These are phyloP conservation scores for Neurospora terricola DNA, from an alignment of 495 filamentous ascomycete genomes.

Conservation along the genomic window DNA sequence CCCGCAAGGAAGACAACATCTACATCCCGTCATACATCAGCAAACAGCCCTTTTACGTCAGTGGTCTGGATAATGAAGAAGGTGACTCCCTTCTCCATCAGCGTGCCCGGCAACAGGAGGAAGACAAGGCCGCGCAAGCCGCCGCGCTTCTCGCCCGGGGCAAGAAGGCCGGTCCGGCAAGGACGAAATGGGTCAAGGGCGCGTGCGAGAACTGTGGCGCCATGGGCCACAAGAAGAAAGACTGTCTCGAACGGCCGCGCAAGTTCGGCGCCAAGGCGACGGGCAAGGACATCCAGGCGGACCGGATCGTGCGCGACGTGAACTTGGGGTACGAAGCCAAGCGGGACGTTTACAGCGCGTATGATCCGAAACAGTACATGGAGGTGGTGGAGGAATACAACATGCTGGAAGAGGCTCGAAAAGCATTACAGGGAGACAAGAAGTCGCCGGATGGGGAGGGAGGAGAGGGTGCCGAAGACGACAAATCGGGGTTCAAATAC, in stretches of 20 bases:
- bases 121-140: conserved; percentile 77
- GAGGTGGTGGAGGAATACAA: conserved; percentile 81
- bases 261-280: conserved; percentile 90
- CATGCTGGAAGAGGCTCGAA: conserved; percentile 71
- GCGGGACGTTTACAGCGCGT: conserved; percentile 94
- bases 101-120: conserved; percentile 59
- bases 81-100: conserved; percentile 96
- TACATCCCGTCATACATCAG: conserved; percentile 98
- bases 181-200: conserved; percentile 95
- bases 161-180: conserved; percentile 66
- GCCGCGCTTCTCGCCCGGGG: conserved; percentile 41
- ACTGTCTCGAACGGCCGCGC: conserved; percentile 81
- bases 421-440: not conserved
- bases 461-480: conserved; percentile 37
- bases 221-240: conserved; percentile 90
- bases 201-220: conserved; percentile 97
- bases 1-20: conserved; percentile 81
- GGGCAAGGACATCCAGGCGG: conserved; percentile 84
- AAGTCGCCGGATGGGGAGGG: conserved; percentile 34
- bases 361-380: conserved; percentile 78
- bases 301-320: conserved; percentile 79
- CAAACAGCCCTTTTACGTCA: conserved; percentile 93
- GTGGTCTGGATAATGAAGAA: conserved; percentile 55
- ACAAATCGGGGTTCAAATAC: conserved; percentile 50
- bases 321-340: conserved; percentile 96